These are phyloP conservation scores for Pseudopyrenochaeta lycopersici DNA, from an alignment of 2,329 filamentous ascomycete species.

Conservation along the genomic window DNA sequence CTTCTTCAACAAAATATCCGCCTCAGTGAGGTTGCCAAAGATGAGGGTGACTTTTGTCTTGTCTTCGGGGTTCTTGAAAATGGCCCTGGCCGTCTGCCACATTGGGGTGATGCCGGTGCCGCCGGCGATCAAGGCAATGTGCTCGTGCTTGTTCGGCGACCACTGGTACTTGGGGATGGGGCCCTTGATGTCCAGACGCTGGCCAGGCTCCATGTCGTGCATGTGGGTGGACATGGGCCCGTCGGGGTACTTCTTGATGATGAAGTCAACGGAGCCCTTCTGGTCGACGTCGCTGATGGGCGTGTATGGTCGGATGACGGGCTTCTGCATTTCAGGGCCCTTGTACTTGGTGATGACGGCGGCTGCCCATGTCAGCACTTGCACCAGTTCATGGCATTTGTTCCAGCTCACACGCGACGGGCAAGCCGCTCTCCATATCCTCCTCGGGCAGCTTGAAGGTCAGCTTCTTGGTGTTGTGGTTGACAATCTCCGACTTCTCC, in stretches of 20 bases:
- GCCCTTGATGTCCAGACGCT: constrained; percentile 90
- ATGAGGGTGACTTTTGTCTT: constrained; percentile 97
- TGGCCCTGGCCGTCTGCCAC: constrained; percentile 90
- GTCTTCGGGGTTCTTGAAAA: constrained; percentile 96
- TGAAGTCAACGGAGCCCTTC: constrained; percentile 82
- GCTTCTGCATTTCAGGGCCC: constrained; percentile 82
- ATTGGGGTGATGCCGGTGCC: constrained; percentile 97
- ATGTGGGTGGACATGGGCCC: constrained; percentile 93
- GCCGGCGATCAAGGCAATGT: constrained; percentile 88
- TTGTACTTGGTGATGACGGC: constrained; percentile 93
- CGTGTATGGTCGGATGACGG: constrained; percentile 90
- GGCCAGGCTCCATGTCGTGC: constrained; percentile 81
- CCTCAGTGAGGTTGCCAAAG: constrained; percentile 87
- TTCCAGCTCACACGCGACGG: constrained; percentile 71
- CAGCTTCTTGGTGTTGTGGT: constrained; percentile 94
- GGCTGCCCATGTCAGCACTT: constrained; percentile 49
- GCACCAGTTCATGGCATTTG: no score
- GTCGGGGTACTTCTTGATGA: constrained; percentile 90
- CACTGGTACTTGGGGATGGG: constrained; percentile 94
- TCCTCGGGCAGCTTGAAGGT: constrained; percentile 86
- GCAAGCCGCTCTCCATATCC: constrained; percentile 83
- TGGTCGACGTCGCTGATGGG: constrained; percentile 86
- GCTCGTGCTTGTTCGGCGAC: constrained; percentile 88
- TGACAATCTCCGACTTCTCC: constrained; percentile 79
- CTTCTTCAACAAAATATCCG: constrained; percentile 89